Base-by-base conservation (phyloP, 1,284 basidiomycete species). In the Moesziomyces aphidis region DNA sequence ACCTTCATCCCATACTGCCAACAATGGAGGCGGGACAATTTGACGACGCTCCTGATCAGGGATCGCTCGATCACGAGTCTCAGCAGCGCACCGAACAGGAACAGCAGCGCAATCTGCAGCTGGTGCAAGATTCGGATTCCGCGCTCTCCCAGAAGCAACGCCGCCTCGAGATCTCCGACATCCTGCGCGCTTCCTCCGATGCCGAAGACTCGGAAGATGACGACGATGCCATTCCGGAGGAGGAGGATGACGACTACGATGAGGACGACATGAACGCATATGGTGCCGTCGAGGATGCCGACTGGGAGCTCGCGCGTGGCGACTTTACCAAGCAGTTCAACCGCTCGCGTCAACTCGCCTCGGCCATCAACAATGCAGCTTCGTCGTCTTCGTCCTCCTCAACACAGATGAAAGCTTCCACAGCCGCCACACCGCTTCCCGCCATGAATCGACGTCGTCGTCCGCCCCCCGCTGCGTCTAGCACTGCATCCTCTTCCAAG, bases 281-380 rank as follows among this genome's bases (percentile, higher is more conserved):
- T 36, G 82, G 78, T 19, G 68, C 69, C 2, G 80, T 84, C 28
- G 80, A 84, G 43, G 82, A 83, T 59, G 82, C 80, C 13, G 82
- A 84, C 58, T 84, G 82, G 82, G 82, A 84, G 55, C 64, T 82
- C 3, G 79, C 81, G 1, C 55, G 81, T 26, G 81, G 82, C 21
- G 81, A 84, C 58, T 84, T 84, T 42, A 84, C 83, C 9, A 84
- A 84, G 65, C 78, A 79, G 48, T 83, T 80, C 78, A 84, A 84
- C 39, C 74, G 82, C 3, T 81, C 81, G 11, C 59, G 81, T 4
- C 80, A 82, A 49, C 68, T 83, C 5, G 80, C 80, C 3, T 63
- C 62, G 3, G 77, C 79, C 11, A 59, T 78, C 49, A 42, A 50
- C 49, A 42, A 53, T 36, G 50, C 59, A 6, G 36, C 54, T n/a